Evolutionary conservation across 1,139 yeast species (phyloP), one percentile per base, ranked within the genome.

Genomic region (Neolecta irregularis): DNA sequence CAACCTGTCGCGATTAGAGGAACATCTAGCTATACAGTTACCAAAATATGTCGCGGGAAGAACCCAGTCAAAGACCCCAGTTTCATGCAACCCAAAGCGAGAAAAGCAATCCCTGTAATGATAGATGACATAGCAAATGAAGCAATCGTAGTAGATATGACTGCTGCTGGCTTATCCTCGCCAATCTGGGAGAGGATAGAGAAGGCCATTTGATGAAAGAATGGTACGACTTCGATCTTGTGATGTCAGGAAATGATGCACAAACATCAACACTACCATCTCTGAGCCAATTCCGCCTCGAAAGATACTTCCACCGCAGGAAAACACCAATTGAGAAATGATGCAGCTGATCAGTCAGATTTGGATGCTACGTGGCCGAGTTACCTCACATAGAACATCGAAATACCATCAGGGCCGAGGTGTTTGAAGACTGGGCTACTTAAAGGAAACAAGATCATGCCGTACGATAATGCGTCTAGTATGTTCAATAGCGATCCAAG

Each of bases 191-290:
- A 54, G 50, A 73, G 60, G 32, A 88, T 74, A 3, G 76, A 64
- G 17, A 69, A 61, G 1, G 96, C 95, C 93, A 88, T 85, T 3
- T 92, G 69, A 51, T 88, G 98, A 62, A 88, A 88, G 54, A 88
- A 88, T 1, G 98, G 98, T 1, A 95, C 92, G 15, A 88, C 85
- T 55, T 88, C 98, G 46, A 88, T 88, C n/a, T n/a, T n/a, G n/a
- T n/a, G n/a, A n/a, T n/a, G n/a, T n/a, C n/a, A n/a, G n/a, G n/a
- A n/a, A n/a, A n/a, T n/a, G n/a, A n/a, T n/a, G n/a, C n/a, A n/a
- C n/a, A n/a, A n/a, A n/a, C n/a, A n/a, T n/a, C n/a, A n/a, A n/a
- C n/a, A n/a, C n/a, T n/a, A n/a, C n/a, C 98, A 88, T 88, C 58
- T 88, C 98, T 3, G 94, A 79, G 0, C 98, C 98, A 34, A 85